These are phyloP conservation scores for Entomortierella parvispora DNA, from an alignment of 192 early-diverging fungal genomes.

Conservation along the genomic window DNA sequence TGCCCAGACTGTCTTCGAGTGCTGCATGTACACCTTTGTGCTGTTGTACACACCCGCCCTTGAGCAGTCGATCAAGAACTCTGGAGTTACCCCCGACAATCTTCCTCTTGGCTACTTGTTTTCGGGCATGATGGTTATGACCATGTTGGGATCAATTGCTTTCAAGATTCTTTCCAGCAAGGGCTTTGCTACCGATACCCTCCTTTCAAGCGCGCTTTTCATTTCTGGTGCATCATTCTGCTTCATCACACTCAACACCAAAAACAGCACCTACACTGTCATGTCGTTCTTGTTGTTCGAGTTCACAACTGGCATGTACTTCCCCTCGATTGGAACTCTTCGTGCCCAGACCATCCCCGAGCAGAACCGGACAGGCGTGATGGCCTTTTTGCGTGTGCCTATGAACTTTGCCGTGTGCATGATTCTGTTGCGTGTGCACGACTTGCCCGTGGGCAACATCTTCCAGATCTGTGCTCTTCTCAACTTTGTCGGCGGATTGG, in stretches of 20 bases:
- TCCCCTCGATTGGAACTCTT: constrained; percentile 61
- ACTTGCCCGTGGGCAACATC: constrained; percentile 46
- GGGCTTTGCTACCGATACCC: constrained; percentile 20
- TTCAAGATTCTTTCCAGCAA: constrained; percentile 52
- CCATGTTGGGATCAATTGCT: constrained; percentile 61
- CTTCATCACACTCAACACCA: constrained; percentile 33
- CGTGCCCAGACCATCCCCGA: constrained; percentile 65
- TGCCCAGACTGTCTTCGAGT: constrained; percentile 72
- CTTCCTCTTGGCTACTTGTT: constrained; percentile 64
- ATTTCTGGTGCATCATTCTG: constrained; percentile 54
- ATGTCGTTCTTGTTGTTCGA: constrained; percentile 65
- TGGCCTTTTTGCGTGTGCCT: constrained; percentile 69
- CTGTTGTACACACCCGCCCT: constrained; percentile 67
- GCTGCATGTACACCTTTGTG: constrained; percentile 74
- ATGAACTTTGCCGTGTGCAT: constrained; percentile 67
- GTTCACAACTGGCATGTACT: constrained; percentile 64
- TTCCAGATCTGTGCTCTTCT: constrained; percentile 66
- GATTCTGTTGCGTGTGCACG: constrained; percentile 57
- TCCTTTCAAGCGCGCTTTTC: constrained; percentile 53
- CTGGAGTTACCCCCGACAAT: not conserved
- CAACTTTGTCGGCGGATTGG: constrained; percentile 50
- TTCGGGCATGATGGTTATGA: constrained; percentile 63
- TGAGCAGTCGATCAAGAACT: constrained; percentile 46
- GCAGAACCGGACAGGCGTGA: constrained; percentile 64
- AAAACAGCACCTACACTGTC: constrained; percentile 28